phyloP scores from a whole-genome alignment of 441 rosid species.

The Aquilaria agallochum region DNA sequence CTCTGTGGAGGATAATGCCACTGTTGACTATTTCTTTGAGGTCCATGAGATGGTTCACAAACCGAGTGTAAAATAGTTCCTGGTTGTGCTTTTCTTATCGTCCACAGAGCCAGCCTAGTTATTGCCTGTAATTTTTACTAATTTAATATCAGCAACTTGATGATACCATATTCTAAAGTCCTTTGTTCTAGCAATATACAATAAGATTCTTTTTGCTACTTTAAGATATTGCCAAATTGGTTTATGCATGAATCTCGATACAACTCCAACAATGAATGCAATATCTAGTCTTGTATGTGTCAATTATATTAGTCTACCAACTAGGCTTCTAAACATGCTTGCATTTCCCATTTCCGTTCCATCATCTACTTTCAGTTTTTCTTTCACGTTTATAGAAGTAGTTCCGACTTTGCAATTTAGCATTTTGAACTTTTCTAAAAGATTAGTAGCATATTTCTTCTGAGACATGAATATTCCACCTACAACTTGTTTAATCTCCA shows the following conservation, averaged over 20 bases:
- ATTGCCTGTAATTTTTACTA: not conserved
- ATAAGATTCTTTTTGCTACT: not conserved
- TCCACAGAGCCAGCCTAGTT: slow-evolving; percentile 2
- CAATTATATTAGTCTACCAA: not conserved
- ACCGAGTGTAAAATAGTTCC: not conserved
- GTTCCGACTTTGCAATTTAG: not conserved
- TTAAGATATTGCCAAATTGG: not conserved
- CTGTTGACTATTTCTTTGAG: not conserved
- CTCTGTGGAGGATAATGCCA: slow-evolving; percentile 1
- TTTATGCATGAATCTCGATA: slow-evolving; percentile 1
- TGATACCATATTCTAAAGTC: too few species aligned
- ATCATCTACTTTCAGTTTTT: not conserved
- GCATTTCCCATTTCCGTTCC: too few species aligned
- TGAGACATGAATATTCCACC: not conserved
- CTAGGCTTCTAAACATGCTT: too few species aligned
- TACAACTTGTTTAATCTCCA: not conserved
- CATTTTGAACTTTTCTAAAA: not conserved
- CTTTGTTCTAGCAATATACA: too few species aligned
- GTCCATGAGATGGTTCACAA: not conserved
- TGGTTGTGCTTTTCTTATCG: slow-evolving; percentile 1
- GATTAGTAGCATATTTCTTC: not conserved
- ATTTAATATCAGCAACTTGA: not conserved
- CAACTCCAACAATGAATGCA: too few species aligned
- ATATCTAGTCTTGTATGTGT: not conserved
- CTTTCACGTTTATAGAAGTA: not conserved